These are phyloP conservation scores for Nicotiana attenuata DNA, from an alignment of 257 asterid species.

Conservation along the genomic window DNA sequence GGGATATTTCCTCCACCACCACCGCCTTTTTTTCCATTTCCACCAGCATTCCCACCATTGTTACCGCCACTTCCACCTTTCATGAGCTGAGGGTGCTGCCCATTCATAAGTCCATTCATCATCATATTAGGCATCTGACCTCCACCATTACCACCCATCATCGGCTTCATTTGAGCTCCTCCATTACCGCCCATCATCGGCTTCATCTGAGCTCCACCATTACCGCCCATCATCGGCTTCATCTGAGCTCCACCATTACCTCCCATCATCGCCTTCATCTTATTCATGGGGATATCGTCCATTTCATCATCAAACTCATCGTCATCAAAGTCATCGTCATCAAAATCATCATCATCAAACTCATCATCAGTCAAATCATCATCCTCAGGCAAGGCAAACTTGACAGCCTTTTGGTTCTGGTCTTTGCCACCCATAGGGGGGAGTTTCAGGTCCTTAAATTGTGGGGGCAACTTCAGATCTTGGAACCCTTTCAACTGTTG, in stretches of 20 bases:
- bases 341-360: constrained; percentile 32
- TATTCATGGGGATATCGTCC: constrained; percentile 36
- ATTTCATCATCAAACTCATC: constrained; percentile 62
- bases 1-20: constrained; percentile 40
- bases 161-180: constrained; percentile 18
- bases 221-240: constrained; percentile 33
- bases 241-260: constrained; percentile 11
- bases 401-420: constrained; percentile 50
- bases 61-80: constrained; percentile 15
- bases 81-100: constrained; percentile 11
- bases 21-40: constrained; percentile 34
- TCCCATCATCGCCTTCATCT: constrained; percentile 27
- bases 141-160: constrained; percentile 21
- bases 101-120: constrained; percentile 19
- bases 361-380: constrained; percentile 51
- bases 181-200: constrained; percentile 34
- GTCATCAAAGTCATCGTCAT: constrained; percentile 17
- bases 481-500: constrained; percentile 50
- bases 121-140: constrained; percentile 36
- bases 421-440: constrained; percentile 33
- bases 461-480: constrained; percentile 53
- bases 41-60: constrained; percentile 9
- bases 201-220: constrained; percentile 14
- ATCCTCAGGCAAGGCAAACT: constrained; percentile 43
- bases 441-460: constrained; percentile 35